phyloP scores from a whole-genome alignment of 306 rosid genomes.

The Glycyrrhiza uralensis region DNA sequence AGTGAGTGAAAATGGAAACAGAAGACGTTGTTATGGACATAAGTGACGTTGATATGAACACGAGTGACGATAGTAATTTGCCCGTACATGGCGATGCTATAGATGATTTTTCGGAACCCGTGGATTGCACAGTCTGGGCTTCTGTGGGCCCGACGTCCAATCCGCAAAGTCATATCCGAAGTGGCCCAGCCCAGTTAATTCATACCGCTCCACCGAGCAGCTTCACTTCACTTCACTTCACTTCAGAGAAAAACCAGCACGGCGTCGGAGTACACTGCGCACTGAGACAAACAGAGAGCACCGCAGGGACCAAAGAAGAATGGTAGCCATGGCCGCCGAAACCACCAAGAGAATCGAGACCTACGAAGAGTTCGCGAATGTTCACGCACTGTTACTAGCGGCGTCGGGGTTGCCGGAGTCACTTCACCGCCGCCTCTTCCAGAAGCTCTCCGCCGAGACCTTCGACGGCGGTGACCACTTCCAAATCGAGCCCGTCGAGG shows the following conservation, averaged over 20 bases:
- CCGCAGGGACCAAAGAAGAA: background rate
- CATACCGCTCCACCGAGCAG: background rate
- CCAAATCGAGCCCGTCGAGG: conserved; percentile 66
- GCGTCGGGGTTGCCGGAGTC: conserved; percentile 74
- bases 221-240: background rate
- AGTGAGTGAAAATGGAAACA: too few relatives aligned
- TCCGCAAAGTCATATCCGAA: too few relatives aligned
- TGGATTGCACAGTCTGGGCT: too few relatives aligned
- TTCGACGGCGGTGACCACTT: conserved; percentile 83
- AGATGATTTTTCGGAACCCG: too few relatives aligned
- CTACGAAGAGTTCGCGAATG: conserved; percentile 69
- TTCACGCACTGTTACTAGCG: conserved; percentile 61
- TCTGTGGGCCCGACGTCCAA: too few relatives aligned
- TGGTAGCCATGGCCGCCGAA: conserved; percentile 36
- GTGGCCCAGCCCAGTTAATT: background rate
- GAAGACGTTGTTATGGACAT: too few relatives aligned
- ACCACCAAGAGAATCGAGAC: conserved; percentile 48
- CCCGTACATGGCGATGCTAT: too few relatives aligned
- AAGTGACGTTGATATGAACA: too few relatives aligned
- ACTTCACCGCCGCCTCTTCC: conserved; percentile 58
- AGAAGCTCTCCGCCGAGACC: conserved; percentile 61
- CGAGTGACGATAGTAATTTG: too few relatives aligned
- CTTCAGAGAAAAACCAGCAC: background rate
- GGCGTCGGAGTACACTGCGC: background rate
- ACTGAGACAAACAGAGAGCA: background rate